Evolutionary conservation across 306 rosid genomes (phyloP).

Genomic region (Carpinus viminea): DNA sequence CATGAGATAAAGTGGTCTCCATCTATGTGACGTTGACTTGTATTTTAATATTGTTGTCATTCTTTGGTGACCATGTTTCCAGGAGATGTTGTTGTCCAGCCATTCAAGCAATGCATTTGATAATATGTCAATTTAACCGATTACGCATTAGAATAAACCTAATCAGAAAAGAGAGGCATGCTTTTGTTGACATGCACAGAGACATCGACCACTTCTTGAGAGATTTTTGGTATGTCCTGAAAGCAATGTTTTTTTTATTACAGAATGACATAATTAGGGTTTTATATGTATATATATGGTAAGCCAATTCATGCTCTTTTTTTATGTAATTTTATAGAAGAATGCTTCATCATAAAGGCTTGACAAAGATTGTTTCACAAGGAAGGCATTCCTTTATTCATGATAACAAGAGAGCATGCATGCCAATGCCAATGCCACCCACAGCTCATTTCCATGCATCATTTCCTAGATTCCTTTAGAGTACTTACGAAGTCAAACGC

Average conservation of each 20-base stretch:
- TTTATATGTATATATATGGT: not conserved
- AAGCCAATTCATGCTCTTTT: too few species aligned
- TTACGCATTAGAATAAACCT: not conserved
- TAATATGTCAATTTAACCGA: not conserved
- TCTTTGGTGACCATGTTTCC: slow-evolving; percentile 17
- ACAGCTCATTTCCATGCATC: not conserved
- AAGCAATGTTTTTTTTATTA: too few species aligned
- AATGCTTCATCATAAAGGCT: too few species aligned
- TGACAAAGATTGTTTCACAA: not conserved
- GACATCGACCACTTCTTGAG: too few species aligned
- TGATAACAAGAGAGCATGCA: not conserved
- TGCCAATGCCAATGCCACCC: not conserved
- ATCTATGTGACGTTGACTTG: not conserved
- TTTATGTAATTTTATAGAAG: too few species aligned
- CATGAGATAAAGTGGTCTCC: not conserved
- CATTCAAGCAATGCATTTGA: not conserved
- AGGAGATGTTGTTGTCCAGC: not conserved
- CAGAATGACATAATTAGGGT: too few species aligned
- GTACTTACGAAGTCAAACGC: not conserved
- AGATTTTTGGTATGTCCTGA: too few species aligned
- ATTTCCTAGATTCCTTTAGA: not conserved
- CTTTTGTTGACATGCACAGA: not conserved
- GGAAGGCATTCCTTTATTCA: not conserved
- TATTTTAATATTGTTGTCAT: not conserved
- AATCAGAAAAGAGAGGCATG: not conserved